These are phyloP conservation scores for Fusarium sp. DNA, from an alignment of 2,329 filamentous ascomycete genomes.

Conservation along the genomic window DNA sequence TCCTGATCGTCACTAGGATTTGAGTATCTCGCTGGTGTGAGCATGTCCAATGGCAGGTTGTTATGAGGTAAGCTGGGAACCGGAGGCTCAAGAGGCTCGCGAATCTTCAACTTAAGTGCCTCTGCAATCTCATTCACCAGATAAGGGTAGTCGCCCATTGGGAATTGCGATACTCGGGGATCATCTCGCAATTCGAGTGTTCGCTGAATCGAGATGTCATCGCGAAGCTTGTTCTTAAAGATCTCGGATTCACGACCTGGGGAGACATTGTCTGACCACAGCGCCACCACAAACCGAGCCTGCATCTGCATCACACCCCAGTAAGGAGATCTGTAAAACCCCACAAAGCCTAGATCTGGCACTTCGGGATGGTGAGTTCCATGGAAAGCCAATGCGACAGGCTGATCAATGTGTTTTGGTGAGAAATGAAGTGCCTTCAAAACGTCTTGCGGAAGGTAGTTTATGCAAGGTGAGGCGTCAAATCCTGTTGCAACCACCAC, in stretches of 20 bases:
- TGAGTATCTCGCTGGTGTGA: conserved; percentile 68
- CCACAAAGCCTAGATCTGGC: conserved; percentile 79
- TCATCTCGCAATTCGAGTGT: conserved; percentile 64
- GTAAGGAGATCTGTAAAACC: conserved; percentile 85
- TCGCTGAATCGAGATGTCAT: conserved; percentile 59
- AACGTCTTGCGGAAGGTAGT: conserved; percentile 70
- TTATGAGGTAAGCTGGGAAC: conserved; percentile 54
- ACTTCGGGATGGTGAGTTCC: conserved; percentile 71
- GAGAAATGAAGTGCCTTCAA: conserved; percentile 69
- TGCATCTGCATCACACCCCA: conserved; percentile 93
- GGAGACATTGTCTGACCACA: conserved; percentile 62
- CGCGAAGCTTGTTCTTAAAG: conserved; percentile 55
- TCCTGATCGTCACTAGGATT: conserved; percentile 52
- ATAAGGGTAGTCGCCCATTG: conserved; percentile 84
- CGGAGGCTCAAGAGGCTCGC: conserved; percentile 43
- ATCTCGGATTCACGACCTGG: conserved; percentile 39
- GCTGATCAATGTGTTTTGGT: conserved; percentile 64
- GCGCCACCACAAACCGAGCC: conserved; percentile 72
- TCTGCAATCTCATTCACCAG: conserved; percentile 77
- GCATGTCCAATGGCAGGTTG: conserved; percentile 61
- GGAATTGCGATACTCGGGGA: conserved; percentile 74
- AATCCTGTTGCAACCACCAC: conserved; percentile 84
- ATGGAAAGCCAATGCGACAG: conserved; percentile 75
- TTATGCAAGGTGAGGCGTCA: conserved; percentile 70
- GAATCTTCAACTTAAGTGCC: conserved; percentile 65